Evolutionary conservation across 1,139 yeast species (phyloP), one percentile per base, ranked within the genome.

Genomic region (Protomyces inundatus): DNA sequence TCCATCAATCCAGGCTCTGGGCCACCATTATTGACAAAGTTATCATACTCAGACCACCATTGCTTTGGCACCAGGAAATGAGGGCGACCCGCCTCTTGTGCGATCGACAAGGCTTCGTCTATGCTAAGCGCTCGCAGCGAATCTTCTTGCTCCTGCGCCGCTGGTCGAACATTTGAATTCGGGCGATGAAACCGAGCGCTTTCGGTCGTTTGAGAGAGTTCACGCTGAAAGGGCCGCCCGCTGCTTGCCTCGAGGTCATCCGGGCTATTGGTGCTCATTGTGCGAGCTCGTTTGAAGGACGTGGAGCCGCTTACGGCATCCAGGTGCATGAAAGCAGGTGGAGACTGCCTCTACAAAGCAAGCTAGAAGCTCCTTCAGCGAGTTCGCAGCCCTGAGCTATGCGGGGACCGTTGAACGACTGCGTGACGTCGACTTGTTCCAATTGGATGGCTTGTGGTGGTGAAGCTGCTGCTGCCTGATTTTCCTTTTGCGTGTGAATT

Each of bases 1-100:
- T 42, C 55, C 33, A 58, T 37, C 34, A 39, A 39, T 9, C 56
- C 42, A 7, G 62, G 62, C 14, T 39, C 37, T 34, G 36, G 30
- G 14, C 53, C 62, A 12, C 16, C 16, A 4, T 56, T 56, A 23
- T 42, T 52, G 5, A 42, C 33, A 35, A 51, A 58, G 3, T 39
- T 34, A 12, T 52, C 52, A 34, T 33, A 58, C 48, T 14, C 30
- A 2, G 30, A 5, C 48, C 48, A 42, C 62, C 62, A 58, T n/a
- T 45, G 9, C 23, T 35, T 37, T 3, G 62, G 62, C 3, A 58
- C 45, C 9, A 58, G 56, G 35, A 51, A 58, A 34, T 58, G 62
- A 9, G 62, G 62, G 3, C 40, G 51, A 12, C 55, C 62, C 35
- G 56, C 53, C 23, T 55, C 62, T 35, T 58, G 55, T n/a, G 56